These are phyloP conservation scores for Trichophyton benhamiae DNA, from an alignment of 2,329 filamentous ascomycete species.

Conservation along the genomic window DNA sequence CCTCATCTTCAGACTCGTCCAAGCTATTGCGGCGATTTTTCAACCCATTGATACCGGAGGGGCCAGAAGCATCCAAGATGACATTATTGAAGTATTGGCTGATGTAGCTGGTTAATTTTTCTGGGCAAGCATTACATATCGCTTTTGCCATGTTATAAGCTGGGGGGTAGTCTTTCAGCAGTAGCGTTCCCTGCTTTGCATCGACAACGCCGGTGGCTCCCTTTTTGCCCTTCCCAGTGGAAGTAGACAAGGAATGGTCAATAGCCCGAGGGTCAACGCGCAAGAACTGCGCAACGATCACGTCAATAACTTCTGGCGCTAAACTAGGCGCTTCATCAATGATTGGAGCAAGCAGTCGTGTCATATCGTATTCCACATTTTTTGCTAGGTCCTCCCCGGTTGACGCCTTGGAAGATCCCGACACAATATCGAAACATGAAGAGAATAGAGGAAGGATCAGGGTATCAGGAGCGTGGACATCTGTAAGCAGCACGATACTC, in stretches of 20 bases:
- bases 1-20: conserved; percentile 55
- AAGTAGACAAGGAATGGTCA: conserved; percentile 25
- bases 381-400: conserved; percentile 76
- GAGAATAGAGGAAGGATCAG: conserved; percentile 74
- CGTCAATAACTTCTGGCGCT: conserved; percentile 71
- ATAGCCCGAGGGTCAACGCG: conserved; percentile 60
- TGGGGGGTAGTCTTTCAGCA: conserved; percentile 77
- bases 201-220: conserved; percentile 46
- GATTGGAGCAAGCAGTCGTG: conserved; percentile 66
- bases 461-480: conserved; percentile 69
- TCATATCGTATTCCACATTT: conserved; percentile 89
- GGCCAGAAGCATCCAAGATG: conserved; percentile 71
- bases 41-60: conserved; percentile 43
- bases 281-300: conserved; percentile 90
- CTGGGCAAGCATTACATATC: conserved; percentile 75
- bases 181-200: conserved; percentile 66
- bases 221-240: conserved; percentile 42
- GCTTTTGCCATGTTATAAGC: conserved; percentile 96
- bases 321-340: conserved; percentile 75
- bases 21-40: conserved; percentile 39
- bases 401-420: conserved; percentile 59
- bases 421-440: conserved; percentile 82
- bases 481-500: conserved; percentile 81
- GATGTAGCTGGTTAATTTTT: conserved; percentile 90
- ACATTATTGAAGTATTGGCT: conserved; percentile 96